These are phyloP conservation scores for Aeschynomene evenia DNA, from an alignment of 306 rosid genomes.

Conservation along the genomic window DNA sequence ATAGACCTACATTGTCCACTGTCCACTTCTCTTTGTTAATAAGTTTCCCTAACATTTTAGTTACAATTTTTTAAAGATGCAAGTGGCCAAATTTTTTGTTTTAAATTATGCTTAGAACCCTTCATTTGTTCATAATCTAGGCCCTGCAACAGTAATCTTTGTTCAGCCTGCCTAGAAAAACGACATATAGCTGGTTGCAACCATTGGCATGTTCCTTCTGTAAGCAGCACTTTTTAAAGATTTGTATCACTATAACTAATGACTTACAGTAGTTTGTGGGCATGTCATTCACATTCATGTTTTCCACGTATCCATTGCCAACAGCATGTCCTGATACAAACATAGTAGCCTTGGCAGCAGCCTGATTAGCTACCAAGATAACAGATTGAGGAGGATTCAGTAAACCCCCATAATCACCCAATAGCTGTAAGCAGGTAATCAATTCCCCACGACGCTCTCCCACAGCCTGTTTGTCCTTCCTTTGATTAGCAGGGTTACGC, in stretches of 20 bases:
- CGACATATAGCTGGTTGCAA: neutral
- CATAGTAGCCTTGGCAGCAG: conserved; percentile 85
- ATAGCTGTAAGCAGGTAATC: conserved; percentile 71
- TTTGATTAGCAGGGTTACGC: conserved; percentile 54
- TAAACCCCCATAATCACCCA: conserved; percentile 75
- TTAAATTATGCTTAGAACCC: conserved; percentile 3
- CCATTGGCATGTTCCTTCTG: conserved; percentile 3
- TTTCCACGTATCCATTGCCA: conserved; percentile 60
- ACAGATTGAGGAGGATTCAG: conserved; percentile 74
- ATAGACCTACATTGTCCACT: neutral
- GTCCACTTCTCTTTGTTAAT: neutral
- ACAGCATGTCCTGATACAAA: conserved; percentile 66
- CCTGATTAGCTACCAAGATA: conserved; percentile 74
- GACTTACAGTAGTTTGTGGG: conserved; percentile 78
- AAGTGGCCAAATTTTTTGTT: neutral
- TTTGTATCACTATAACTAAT: conserved; percentile 27
- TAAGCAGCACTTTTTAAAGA: conserved; percentile 16
- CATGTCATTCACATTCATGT: conserved; percentile 65
- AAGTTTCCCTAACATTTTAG: conserved; percentile 17
- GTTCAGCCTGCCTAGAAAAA: conserved; percentile 12
- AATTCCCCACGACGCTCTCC: conserved; percentile 77
- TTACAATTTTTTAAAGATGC: neutral
- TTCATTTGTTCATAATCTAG: conserved; percentile 10
- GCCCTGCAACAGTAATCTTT: neutral
- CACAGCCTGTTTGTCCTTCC: conserved; percentile 54